A percentile compares a stretch with the other conserved stretches of the same genome.
phyloP scores from a whole-genome alignment of 768 basidiomycete genomes.

The Bullera alba region DNA sequence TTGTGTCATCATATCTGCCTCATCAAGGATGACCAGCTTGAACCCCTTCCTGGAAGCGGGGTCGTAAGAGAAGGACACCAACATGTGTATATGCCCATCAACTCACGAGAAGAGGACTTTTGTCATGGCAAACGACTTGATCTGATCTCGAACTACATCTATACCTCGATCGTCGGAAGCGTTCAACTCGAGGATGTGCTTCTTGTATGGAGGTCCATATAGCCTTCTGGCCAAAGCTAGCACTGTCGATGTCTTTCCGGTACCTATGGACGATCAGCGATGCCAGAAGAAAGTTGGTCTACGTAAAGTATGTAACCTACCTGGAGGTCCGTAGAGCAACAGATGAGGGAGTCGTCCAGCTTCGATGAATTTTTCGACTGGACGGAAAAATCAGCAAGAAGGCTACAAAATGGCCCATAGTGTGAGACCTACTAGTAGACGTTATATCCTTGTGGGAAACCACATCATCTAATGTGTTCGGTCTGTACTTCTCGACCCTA shows the following conservation, averaged over 20 bases:
- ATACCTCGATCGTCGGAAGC: conserved; percentile 98
- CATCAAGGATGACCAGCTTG: conserved; percentile 96
- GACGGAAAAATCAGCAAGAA: not conserved
- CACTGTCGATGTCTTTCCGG: conserved; percentile 96
- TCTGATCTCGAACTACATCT: conserved; percentile 96
- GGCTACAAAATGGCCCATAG: not conserved
- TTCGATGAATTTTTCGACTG: conserved; percentile 94
- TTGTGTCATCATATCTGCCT: conserved; percentile 99
- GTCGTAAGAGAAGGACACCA: not conserved
- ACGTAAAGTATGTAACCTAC: conserved; percentile 42
- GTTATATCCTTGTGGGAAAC: conserved; percentile 97
- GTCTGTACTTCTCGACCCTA: conserved; percentile 98
- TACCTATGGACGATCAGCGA: conserved; percentile 45
- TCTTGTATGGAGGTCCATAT: conserved; percentile 76
- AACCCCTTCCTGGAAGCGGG: conserved; percentile 75
- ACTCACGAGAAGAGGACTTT: conserved; percentile 60
- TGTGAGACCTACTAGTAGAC: conserved; percentile 64
- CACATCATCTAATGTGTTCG: conserved; percentile 82
- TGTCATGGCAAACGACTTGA: conserved; percentile 96
- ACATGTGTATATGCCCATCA: not conserved
- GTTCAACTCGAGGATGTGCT: conserved; percentile 94
- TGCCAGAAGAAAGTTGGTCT: not conserved
- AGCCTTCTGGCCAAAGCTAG: conserved; percentile 89
- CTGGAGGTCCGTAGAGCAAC: conserved; percentile 95
- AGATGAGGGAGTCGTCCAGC: conserved; percentile 90